Evolutionary conservation across 352 stramenopile species (phyloP), one percentile per base, ranked within the genome.

Genomic region (Globisporangium recalcitrans): DNA sequence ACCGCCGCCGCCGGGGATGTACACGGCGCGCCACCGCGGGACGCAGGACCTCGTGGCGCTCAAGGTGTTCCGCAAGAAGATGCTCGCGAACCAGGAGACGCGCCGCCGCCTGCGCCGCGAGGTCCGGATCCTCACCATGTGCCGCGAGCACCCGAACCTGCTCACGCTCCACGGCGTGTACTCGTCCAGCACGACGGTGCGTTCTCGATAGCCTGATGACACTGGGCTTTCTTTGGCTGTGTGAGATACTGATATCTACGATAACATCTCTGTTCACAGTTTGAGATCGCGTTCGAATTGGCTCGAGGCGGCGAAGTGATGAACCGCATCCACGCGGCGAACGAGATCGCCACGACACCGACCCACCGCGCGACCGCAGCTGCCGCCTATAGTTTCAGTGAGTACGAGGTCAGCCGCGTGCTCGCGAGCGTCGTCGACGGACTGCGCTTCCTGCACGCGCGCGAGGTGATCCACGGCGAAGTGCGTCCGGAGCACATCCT

Each of bases 221-320:
- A 44, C 4, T 21, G 16, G 6, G 3, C 27, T 31, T 31, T 6
- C 27, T 31, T 5, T 31, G 27, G 2, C 27, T 31, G 27, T 31
- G n/a, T n/a, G n/a, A n/a, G n/a, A 31, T 31, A 31, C 27, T 22
- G 3, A 1, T 27, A 3, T 49, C 3, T 26, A n/a, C n/a, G n/a
- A n/a, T n/a, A n/a, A n/a, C n/a, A n/a, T n/a, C n/a, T 32, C 0
- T 59, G 31, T 52, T 6, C 14, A 24, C 49, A 77, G 71, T 69
- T 91, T 13, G 80, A 91, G 64, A 77, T 94, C 58, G 81, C 77
- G 42, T 94, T 94, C 46, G 82, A 94, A 60, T 62, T 94, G 52
- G 81, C 82, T 6, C 63, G 74, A 52, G 80, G 85, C 22, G 82
- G 85, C 21, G 65, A 89, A 26, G 82, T 90, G 21, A 65, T 91